phyloP scores from a whole-genome alignment of 768 basidiomycete genomes.

The Hypholoma fasciculare region DNA sequence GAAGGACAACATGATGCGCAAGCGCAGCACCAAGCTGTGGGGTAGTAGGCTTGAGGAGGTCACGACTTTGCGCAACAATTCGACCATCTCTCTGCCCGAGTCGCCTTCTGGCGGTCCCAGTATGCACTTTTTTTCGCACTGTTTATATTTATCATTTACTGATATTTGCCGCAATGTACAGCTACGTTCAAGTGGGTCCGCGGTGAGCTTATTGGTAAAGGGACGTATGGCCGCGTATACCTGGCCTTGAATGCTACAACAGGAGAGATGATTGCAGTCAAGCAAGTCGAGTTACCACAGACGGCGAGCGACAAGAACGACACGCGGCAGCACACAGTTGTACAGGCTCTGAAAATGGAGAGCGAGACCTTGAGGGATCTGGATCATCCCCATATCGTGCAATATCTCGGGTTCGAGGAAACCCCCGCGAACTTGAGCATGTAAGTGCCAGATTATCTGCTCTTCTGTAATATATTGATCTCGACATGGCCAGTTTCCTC shows the following conservation, averaged over 20 bases:
- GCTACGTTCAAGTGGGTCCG: conserved; percentile 98
- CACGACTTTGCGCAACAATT: conserved; percentile 60
- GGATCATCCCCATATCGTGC: conserved; percentile 96
- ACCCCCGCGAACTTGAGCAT: conserved; percentile 88
- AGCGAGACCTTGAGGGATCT: conserved; percentile 96
- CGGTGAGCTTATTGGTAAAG: conserved; percentile 95
- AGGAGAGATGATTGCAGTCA: conserved; percentile 99
- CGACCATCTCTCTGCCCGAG: conserved; percentile 47
- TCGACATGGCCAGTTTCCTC: conserved; percentile 66
- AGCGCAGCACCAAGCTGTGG: conserved; percentile 95
- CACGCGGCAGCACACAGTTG: conserved; percentile 77
- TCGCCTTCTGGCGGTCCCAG: conserved; percentile 67
- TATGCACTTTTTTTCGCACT: conserved; percentile 35
- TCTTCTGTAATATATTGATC: neutral
- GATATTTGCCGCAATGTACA: conserved; percentile 27
- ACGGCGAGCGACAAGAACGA: conserved; percentile 92
- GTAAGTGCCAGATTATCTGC: conserved; percentile 45
- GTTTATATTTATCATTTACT: conserved; percentile 6
- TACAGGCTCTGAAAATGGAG: conserved; percentile 92
- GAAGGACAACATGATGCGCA: conserved; percentile 56
- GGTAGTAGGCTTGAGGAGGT: conserved; percentile 93
- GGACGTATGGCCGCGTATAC: conserved; percentile 96
- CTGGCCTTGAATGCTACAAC: conserved; percentile 95
- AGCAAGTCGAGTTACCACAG: conserved; percentile 95
- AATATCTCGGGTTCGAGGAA: conserved; percentile 95